Evolutionary conservation across 208 protist species (phyloP).

Genomic region (Trypanosoma theileri): DNA sequence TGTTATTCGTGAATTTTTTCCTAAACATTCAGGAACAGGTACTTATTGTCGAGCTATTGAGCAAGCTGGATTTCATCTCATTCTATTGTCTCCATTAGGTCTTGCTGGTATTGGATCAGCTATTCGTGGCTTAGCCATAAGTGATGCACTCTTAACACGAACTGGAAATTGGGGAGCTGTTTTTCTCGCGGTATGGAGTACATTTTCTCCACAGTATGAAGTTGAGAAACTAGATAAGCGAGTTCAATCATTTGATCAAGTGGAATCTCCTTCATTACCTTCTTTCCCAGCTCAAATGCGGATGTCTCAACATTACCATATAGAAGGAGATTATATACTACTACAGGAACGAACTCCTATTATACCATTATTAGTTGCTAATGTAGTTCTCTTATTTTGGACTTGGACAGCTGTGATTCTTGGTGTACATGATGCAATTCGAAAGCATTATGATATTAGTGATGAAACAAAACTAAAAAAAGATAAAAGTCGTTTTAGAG

Average conservation of each 20-base stretch:
- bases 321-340: conserved; percentile 8
- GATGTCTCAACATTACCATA: not conserved
- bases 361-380: conserved; percentile 45
- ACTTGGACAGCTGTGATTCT: conserved; percentile 50
- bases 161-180: conserved; percentile 60
- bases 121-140: conserved; percentile 39
- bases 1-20: conserved; percentile 44
- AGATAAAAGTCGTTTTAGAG: conserved; percentile 58
- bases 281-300: not conserved
- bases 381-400: conserved; percentile 44
- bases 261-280: not conserved
- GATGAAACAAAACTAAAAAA: conserved; percentile 71
- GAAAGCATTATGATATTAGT: conserved; percentile 75
- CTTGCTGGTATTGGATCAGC: conserved; percentile 57
- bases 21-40: conserved; percentile 52
- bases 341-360: conserved; percentile 33
- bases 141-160: conserved; percentile 35
- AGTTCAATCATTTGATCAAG: not conserved
- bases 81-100: conserved; percentile 53
- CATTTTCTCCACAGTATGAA: conserved; percentile 51
- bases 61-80: conserved; percentile 45
- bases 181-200: conserved; percentile 56
- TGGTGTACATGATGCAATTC: conserved; percentile 67
- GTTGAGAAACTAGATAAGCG: not conserved
- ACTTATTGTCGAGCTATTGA: conserved; percentile 70